Conservation (phyloP, 1,284 basidiomycete species). For the Sparassis latifolia region DNA sequence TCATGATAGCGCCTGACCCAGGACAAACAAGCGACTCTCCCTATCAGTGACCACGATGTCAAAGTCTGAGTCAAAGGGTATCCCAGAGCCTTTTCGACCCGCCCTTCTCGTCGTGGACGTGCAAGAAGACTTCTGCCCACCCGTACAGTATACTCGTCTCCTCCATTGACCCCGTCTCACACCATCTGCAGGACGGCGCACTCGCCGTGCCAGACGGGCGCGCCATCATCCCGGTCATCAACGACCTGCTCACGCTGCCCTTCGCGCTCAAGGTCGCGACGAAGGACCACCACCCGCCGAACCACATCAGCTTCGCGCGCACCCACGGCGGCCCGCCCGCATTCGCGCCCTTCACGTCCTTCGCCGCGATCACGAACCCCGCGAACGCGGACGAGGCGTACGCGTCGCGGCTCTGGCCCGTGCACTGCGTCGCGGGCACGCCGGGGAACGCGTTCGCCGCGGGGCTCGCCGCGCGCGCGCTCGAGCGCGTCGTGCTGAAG, state of each 20-base stretch:
- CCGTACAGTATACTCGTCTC: conserved; percentile 19
- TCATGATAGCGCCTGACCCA: no score
- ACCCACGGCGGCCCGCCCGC: conserved; percentile 35
- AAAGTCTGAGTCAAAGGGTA: no score
- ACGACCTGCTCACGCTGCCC: conserved; percentile 36
- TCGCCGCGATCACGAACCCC: conserved; percentile 29
- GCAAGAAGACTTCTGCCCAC: conserved; percentile 65
- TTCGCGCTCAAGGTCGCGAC: conserved; percentile 37
- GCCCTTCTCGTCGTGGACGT: conserved; percentile 53
- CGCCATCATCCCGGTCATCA: conserved; percentile 38
- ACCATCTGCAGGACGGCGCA: conserved; percentile 32
- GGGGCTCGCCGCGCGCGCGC: conserved; percentile 26
- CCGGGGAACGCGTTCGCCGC: conserved; percentile 36
- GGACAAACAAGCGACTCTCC: no score
- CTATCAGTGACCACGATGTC: no score
- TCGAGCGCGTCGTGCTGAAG: conserved; percentile 29
- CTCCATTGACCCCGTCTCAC: not conserved
- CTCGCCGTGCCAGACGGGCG: conserved; percentile 45
- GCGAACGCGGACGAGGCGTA: conserved; percentile 27
- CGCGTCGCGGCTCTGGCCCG: conserved; percentile 52
- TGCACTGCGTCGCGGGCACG: conserved; percentile 46
- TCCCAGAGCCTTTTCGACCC: conserved; percentile 13
- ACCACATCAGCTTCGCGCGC: conserved; percentile 60
- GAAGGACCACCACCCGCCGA: conserved; percentile 48
- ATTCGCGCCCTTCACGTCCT: conserved; percentile 38